A percentile compares a stretch with the other conserved stretches of the same genome.
Conservation (phyloP, 306 rosid species). For the Pyrus betulifolia region DNA sequence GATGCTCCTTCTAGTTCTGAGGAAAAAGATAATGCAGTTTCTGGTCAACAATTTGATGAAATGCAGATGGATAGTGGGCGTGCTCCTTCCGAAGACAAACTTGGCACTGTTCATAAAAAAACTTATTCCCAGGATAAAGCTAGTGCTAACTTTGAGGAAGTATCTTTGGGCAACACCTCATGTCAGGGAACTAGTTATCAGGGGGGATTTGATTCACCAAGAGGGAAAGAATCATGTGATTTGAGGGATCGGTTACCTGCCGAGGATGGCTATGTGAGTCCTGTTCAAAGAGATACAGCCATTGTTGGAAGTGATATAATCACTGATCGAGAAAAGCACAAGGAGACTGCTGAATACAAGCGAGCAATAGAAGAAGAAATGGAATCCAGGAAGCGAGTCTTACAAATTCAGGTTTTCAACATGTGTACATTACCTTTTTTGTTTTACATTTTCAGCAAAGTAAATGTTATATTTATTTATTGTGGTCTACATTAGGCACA, state of each 20-base stretch:
- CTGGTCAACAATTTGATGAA: conserved; percentile 1
- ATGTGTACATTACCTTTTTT: background rate
- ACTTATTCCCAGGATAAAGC: conserved; percentile 9
- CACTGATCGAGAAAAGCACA: conserved; percentile 65
- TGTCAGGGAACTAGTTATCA: background rate
- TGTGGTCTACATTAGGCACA: background rate
- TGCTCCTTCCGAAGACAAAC: conserved; percentile 5
- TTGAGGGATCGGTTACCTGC: conserved; percentile 7
- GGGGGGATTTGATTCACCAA: background rate
- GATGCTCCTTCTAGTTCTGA: conserved; percentile 6
- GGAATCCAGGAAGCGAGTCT: conserved; percentile 74
- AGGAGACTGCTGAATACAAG: conserved; percentile 84
- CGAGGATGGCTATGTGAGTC: conserved; percentile 15
- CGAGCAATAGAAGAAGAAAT: conserved; percentile 75
- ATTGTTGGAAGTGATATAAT: conserved; percentile 34
- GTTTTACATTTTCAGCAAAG: background rate
- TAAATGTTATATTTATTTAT: background rate
- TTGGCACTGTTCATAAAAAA: conserved; percentile 1
- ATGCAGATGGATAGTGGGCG: conserved; percentile 5
- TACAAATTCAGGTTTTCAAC: conserved; percentile 71
- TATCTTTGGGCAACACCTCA: background rate
- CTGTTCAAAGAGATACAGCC: conserved; percentile 31
- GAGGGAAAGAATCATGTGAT: conserved; percentile 7
- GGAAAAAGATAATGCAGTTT: background rate
- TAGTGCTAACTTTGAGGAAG: conserved; percentile 6